Percentiles rank a stretch among this genome's conserved stretches.
Conservation (phyloP, 108 stramenopile species). For the Conticribra guillardii region DNA sequence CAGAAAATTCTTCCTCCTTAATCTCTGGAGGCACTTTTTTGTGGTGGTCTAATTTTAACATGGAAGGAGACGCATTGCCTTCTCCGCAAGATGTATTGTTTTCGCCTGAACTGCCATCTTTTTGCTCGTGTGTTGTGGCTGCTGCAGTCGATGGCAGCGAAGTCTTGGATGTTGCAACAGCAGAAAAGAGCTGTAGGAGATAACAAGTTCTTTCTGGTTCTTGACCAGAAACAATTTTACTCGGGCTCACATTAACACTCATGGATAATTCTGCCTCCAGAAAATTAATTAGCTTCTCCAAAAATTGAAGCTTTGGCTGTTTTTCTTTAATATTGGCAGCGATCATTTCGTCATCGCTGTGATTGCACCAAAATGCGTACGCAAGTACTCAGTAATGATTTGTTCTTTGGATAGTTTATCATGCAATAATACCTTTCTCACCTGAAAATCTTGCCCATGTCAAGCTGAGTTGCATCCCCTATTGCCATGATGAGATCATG, state of each 20-base stretch:
- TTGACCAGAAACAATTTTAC: constrained; percentile 76
- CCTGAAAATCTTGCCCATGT: constrained; percentile 35
- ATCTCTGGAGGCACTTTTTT: neutral
- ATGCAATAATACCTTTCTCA: constrained; percentile 3
- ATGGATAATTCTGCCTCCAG: constrained; percentile 49
- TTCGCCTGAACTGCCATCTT: neutral
- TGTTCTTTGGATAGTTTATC: neutral
- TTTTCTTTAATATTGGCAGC: constrained; percentile 66
- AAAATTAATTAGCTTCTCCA: constrained; percentile 61
- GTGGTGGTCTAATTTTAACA: no score
- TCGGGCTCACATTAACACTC: constrained; percentile 57
- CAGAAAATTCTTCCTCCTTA: neutral
- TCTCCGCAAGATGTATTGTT: neutral
- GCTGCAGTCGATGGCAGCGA: neutral
- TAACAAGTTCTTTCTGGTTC: constrained; percentile 76
- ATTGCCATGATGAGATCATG: constrained; percentile 80
- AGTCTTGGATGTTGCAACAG: constrained; percentile 45
- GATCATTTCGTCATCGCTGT: constrained; percentile 43
- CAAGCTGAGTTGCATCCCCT: constrained; percentile 49
- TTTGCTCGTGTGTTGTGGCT: neutral
- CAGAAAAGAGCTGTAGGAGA: constrained; percentile 71
- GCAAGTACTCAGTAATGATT: constrained; percentile 22
- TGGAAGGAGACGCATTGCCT: no score
- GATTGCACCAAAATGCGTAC: neutral
- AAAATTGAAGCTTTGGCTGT: constrained; percentile 58